Evolutionary conservation across 1,139 yeast species (phyloP).

Genomic region (Wickerhamomyces sp.): DNA sequence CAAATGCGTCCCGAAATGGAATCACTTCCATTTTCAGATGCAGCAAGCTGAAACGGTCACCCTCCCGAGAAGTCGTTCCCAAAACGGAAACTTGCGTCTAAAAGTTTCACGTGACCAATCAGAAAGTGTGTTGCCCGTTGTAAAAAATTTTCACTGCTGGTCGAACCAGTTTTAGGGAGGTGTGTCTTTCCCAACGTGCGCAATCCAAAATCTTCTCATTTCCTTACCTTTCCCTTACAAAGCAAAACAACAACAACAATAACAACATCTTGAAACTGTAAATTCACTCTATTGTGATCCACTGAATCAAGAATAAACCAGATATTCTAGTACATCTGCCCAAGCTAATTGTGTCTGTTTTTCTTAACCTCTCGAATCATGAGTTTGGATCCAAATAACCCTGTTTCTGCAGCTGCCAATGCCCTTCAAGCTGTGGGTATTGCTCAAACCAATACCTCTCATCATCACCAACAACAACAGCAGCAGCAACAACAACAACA

Average conservation of each 20-base stretch:
- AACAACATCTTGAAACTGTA: background rate
- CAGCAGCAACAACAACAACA: slow-evolving; percentile 2
- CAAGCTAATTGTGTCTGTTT: background rate
- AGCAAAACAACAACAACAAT: slow-evolving; percentile 1
- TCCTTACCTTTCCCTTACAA: background rate
- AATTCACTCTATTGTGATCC: background rate
- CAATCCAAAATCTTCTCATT: slow-evolving; percentile 1
- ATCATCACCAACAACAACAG: slow-evolving; percentile 4
- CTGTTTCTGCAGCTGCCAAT: slow-evolving; percentile 5
- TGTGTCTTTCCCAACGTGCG: slow-evolving; percentile 5
- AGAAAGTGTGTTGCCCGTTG: too few species aligned
- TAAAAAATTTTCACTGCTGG: too few species aligned
- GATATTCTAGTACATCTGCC: too few species aligned
- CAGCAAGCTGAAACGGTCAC: too few species aligned
- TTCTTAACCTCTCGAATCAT: background rate
- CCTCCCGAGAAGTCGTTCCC: too few species aligned
- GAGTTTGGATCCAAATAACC: slow-evolving; percentile 9
- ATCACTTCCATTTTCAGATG: too few species aligned
- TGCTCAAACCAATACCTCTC: slow-evolving; percentile 10
- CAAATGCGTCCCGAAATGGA: too few species aligned
- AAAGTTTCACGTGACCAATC: too few species aligned
- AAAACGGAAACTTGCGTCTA: too few species aligned
- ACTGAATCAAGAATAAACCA: too few species aligned
- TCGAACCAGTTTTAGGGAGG: background rate
- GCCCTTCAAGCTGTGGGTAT: slow-evolving; percentile 9